Conservation (phyloP, 805 yeast species). For the Millerozyma acaciae region DNA sequence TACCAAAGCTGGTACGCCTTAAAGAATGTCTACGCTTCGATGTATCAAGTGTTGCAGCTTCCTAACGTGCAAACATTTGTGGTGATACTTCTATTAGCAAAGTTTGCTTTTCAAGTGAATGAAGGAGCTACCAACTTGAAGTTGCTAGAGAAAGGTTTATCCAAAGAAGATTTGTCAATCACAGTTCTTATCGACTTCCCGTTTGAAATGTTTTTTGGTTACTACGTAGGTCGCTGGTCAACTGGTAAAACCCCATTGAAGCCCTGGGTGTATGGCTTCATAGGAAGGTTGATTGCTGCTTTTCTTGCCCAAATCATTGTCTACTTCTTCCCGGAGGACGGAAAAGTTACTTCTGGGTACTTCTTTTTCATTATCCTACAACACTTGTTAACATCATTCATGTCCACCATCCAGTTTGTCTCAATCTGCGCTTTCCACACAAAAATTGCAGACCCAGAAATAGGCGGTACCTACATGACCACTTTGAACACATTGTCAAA, state of each 20-base stretch:
- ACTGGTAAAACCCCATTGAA: constrained; percentile 68
- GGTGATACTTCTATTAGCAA: constrained; percentile 70
- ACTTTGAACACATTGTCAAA: constrained; percentile 87
- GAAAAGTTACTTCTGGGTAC: constrained; percentile 48
- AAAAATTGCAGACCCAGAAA: constrained; percentile 87
- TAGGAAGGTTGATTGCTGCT: constrained; percentile 79
- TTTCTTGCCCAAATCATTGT: constrained; percentile 70
- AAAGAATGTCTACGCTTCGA: constrained; percentile 55
- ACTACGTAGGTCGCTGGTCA: constrained; percentile 94
- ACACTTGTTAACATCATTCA: constrained; percentile 82
- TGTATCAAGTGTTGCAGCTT: constrained; percentile 65
- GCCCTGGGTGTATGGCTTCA: constrained; percentile 88
- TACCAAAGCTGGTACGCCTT: constrained; percentile 28
- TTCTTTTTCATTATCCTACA: constrained; percentile 73
- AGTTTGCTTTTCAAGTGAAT: constrained; percentile 91
- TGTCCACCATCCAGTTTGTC: constrained; percentile 94
- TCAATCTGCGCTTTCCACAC: constrained; percentile 94
- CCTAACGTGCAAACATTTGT: constrained; percentile 73
- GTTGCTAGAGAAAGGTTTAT: constrained; percentile 82
- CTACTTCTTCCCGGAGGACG: constrained; percentile 59
- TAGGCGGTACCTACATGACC: constrained; percentile 99
- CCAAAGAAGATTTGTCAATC: constrained; percentile 89
- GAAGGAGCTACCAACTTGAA: constrained; percentile 95
- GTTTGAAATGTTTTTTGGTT: constrained; percentile 91
- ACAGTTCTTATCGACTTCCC: constrained; percentile 95